Evolutionary conservation across 306 rosid genomes (phyloP), one percentile per base, ranked within the genome.

Genomic region (Dryas octopetala): DNA sequence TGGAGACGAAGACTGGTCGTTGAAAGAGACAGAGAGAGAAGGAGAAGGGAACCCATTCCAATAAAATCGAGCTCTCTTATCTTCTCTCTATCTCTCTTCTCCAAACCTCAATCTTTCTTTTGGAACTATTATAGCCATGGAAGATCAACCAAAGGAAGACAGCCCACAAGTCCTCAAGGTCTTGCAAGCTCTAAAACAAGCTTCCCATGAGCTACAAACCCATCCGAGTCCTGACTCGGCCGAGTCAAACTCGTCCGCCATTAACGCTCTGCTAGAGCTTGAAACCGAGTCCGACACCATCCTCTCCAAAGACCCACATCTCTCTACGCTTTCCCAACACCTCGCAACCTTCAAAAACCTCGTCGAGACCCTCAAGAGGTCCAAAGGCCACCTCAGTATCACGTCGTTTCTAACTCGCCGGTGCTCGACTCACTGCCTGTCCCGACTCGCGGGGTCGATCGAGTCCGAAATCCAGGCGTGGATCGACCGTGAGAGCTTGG

Each of bases 141-240:
- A 81, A 51, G 86, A 72, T 6, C 49, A 76, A 40, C 57, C 65
- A 49, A 80, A 70, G 52, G 81, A 63, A 16, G 89, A 86, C 4
- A 17, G 59, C 23, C 86, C 88, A 5, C 81, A 84, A 70, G 84
- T 91, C 9, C 74, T 95, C 1, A 74, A 86, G 61, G 97, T 91
- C 43, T 88, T 95, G 0, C 88, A 95, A 82, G 98, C 97, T 58
- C 87, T 95, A 0, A 95, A 95, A 84, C 88, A 91, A 83, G 98
- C 97, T 14, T 86, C 96, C 1, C 93, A 81, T 11, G 88, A 87
- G 23, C 75, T 91, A 16, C 95, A 87, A 69, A 11, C 73, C 3
- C 67, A 85, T 66, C 89, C 93, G 14, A 77, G 66, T 45, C 83
- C 68, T 9, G 82, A 82, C 70, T 70, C 88, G 65, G 69, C 78